Evolutionary conservation across 1,284 basidiomycete species (phyloP), one percentile per base, ranked within the genome.

Genomic region (Tylopilus sp.): DNA sequence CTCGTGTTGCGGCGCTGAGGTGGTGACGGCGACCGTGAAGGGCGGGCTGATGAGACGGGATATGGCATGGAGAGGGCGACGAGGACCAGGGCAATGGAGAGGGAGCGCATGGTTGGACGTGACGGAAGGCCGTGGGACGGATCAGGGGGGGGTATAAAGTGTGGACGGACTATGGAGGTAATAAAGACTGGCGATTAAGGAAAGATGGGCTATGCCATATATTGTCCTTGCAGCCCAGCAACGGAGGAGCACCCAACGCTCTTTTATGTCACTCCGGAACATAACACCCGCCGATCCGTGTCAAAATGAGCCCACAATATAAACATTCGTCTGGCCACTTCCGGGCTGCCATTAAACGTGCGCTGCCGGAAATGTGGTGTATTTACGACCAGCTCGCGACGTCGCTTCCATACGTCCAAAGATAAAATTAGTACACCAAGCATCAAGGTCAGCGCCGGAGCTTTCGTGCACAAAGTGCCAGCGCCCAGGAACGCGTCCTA

Each of bases 1-100:
- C 53, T 59, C 9, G 66, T 63, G 16, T 44, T 49, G 30, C 64
- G 63, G 26, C 51, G 58, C 38, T 51, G 54, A 16, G 26, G 51
- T 41, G 51, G 50, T 7, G 41, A 31, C 8, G 41, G 47, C 4
- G 45, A 42, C 1, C 19, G n/a, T 28, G 55, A 40, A 12, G 35
- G 28, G 4, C 16, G 42, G 2, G 6, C 23, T 11, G 51, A 55
- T 1, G 47, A 46, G 31, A 49, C 53, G n/a, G 54, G 46, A 6
- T 37, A 40, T 5, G 49, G 43, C 39, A 46, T 42, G 2, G 47
- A 53, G 16, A 62, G 23, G 12, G 44, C 30, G 18, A 35, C 19
- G 19, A 48, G 9, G 33, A 34, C 6, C 21, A 23, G 21, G 16
- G 16, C 16, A 34, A 10, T 18, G 33, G 12, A 11, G n/a, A 15